phyloP scores from a whole-genome alignment of 75 land plant genomes.

The Ceratopteris richardii region DNA sequence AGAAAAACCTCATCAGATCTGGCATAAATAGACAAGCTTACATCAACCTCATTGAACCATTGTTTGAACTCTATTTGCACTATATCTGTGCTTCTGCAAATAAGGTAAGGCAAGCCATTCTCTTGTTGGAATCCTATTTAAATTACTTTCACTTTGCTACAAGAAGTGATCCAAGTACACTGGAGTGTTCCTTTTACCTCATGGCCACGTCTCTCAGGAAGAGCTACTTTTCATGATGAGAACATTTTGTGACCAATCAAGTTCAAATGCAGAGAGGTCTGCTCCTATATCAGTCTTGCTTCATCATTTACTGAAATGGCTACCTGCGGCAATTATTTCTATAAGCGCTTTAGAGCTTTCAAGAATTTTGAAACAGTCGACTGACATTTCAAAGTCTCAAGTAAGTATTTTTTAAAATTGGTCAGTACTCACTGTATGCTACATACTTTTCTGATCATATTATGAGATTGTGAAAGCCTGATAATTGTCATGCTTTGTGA shows the following conservation, averaged over 20 bases:
- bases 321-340: conserved; percentile 47
- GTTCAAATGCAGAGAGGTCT: conserved; percentile 7
- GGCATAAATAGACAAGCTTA: conserved; percentile 27
- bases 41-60: conserved; percentile 52
- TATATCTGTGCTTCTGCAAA: conserved; percentile 44
- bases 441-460: too few species aligned
- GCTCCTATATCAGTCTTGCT: conserved; percentile 51
- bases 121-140: too few species aligned
- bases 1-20: conserved; percentile 7
- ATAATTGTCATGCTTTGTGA: too few species aligned
- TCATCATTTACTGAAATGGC: conserved; percentile 61
- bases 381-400: conserved; percentile 56
- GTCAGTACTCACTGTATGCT: too few species aligned
- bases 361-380: conserved; percentile 37
- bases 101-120: conserved; percentile 28
- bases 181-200: too few species aligned
- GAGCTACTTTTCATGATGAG: conserved; percentile 22
- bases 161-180: too few species aligned
- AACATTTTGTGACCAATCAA: conserved; percentile 41
- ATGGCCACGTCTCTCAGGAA: conserved; percentile 28
- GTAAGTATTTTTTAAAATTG: conserved; percentile 38
- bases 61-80: conserved; percentile 65
- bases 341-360: conserved; percentile 39
- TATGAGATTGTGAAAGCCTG: too few species aligned
- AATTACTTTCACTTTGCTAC: too few species aligned